Evolutionary conservation across 2,329 filamentous ascomycete genomes (phyloP).

Genomic region (Cytospora piceicola): DNA sequence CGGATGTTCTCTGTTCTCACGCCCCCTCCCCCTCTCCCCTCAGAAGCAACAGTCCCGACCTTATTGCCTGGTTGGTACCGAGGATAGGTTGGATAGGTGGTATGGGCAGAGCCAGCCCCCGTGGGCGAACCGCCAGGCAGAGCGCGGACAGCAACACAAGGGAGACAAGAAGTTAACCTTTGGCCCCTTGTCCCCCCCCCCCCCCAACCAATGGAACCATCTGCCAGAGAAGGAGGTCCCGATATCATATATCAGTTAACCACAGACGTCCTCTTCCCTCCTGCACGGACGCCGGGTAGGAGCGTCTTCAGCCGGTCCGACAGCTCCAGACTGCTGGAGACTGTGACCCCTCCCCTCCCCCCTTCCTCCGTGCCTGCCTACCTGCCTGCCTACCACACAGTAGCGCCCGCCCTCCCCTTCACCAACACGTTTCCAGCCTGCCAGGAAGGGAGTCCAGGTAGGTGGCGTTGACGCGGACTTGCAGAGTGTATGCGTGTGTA

Average conservation of each 20-base stretch:
- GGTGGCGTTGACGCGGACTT: constrained; percentile 1
- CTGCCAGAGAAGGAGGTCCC: constrained; percentile 6
- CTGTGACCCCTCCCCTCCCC: not conserved
- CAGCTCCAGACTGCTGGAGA: constrained; percentile 28
- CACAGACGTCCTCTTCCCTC: constrained; percentile 3
- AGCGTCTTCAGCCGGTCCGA: constrained; percentile 15
- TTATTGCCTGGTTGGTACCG: no score
- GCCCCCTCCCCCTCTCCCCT: not conserved
- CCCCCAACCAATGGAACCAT: no score
- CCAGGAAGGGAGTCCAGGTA: not conserved
- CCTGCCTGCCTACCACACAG: not conserved
- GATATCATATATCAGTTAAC: constrained; percentile 8
- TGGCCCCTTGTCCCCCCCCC: no score
- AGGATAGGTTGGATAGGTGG: no score
- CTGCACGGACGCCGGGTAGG: constrained; percentile 11
- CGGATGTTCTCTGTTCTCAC: not conserved
- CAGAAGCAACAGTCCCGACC: no score
- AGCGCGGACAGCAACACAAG: no score
- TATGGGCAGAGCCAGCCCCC: no score
- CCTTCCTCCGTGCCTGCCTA: not conserved
- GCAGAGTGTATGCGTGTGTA: no score
- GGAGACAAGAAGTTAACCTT: no score
- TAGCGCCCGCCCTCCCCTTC: not conserved
- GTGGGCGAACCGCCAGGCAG: no score
- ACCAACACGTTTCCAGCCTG: not conserved